Conservation (phyloP, 148 eudicot genomes). For the Selenicereus undatus region DNA sequence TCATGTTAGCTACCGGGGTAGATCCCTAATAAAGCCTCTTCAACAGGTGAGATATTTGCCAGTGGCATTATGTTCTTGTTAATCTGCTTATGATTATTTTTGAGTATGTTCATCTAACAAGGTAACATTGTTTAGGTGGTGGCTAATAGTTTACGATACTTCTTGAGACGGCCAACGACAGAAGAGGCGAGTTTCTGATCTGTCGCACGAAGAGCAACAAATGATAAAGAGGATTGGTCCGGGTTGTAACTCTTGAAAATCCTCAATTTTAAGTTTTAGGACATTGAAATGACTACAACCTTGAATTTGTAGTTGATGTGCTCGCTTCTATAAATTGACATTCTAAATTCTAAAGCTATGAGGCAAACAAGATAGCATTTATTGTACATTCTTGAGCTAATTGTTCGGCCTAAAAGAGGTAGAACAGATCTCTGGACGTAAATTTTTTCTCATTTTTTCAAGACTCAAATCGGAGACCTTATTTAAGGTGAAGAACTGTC, state of each 20-base stretch:
- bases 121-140: constrained; percentile 52
- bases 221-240: constrained; percentile 9
- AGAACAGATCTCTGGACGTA: too few species aligned
- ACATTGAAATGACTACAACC: background rate
- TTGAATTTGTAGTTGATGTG: background rate
- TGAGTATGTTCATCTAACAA: background rate
- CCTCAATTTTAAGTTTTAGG: background rate
- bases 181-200: constrained; percentile 86
- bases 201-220: background rate
- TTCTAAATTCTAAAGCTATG: background rate
- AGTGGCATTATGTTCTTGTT: background rate
- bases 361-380: background rate
- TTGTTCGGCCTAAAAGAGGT: too few species aligned
- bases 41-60: constrained; percentile 52
- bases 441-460: too few species aligned
- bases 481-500: too few species aligned
- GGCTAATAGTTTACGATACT: constrained; percentile 78
- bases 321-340: background rate
- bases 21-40: constrained; percentile 71
- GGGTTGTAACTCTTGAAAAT: background rate
- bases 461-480: too few species aligned
- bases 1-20: constrained; percentile 77
- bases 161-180: constrained; percentile 79
- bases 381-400: background rate
- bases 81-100: background rate